Evolutionary conservation across 2,329 filamentous ascomycete species (phyloP), one percentile per base, ranked within the genome.

Genomic region (Paracoccidioides brasiliensis): DNA sequence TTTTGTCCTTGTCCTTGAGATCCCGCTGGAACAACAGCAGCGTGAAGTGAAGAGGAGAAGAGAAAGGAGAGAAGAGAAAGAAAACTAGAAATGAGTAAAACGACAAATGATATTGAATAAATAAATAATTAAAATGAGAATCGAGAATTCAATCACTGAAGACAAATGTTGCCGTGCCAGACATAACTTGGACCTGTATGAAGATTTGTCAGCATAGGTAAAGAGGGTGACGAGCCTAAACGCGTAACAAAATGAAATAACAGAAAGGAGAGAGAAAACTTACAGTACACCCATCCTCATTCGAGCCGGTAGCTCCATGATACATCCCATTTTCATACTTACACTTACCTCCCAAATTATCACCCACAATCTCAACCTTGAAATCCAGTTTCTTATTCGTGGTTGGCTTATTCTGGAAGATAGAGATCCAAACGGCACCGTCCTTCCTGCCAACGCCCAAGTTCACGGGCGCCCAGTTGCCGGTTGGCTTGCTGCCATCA

Each of bases 391-490:
- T 71, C 41, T 81, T 83, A 15, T 71, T 69, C 63, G 82, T 88
- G 55, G 87, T 94, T 4, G 90, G 89, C 58, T 73, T 66, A 76
- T 97, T 96, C 68, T 84, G 83, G 79, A 91, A 89, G 70, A 96
- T 81, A 52, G 88, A 89, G 58, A 95, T 74, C 76, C 82, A 97
- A 44, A 85, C 93, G 59, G 72, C 74, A 66, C 85, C 83, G 64
- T 78, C 70, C 68, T 78, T 80, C 71, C 82, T 80, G 59, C 90
- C 89, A 58, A 90, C 84, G 69, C 91, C 91, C 54, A 95, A 75
- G 74, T 90, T 91, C 64, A 89, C 74, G 35, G 93, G 90, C 50
- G 93, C 85, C 79, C 80, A 95, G 81, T 98, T 96, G 62, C 93
- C 83, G 56, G 77, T 70, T 60, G 77, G 72, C 57, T 75, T 66